Evolutionary conservation across 306 rosid species (phyloP), one percentile per base, ranked within the genome.

Genomic region (Vachellia collinsii): DNA sequence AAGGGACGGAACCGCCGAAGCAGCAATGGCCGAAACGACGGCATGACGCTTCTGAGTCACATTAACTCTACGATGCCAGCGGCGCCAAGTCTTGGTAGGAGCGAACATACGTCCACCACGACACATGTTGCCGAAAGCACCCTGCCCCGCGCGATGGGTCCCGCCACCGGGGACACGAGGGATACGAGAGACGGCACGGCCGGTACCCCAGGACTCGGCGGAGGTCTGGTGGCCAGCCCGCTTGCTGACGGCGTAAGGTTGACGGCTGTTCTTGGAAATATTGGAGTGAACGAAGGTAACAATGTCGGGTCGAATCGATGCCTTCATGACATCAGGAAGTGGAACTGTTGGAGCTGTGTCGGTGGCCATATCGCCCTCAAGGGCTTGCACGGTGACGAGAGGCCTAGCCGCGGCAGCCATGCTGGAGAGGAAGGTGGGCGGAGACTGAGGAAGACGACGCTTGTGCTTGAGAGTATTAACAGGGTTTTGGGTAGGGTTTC

Each of bases 61-160:
- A 34, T 90, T 90, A 59, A 90, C 84, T 80, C 80, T 90, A 1
- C 93, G 81, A 79, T 90, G 93, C 93, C 93, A 90, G 4, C 90
- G 90, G 68, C 94, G 91, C 94, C 94, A 90, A 84, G 88, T 90
- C 91, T 88, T 90, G 29, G 94, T 90, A 3, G 94, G 94, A 38
- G 94, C 90, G 53, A 90, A 90, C 94, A 90, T 90, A 43, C 94
- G 87, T 0, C 94, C 94, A 1, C 94, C 94, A 4, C 94, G 91
- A 69, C 94, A 90, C 94, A 90, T 90, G 89, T 90, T 90, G 11
- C 94, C 91, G 58, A 90, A 90, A 14, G 91, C 94, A 12, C 86
- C 94, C 76, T 90, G 91, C 0, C 93, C 91, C 4, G 93, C 93
- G 23, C 91, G 93, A 74, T 89, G 93, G 4, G 93, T 89, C 4